A percentile compares a stretch with the other conserved stretches of the same genome.
These are phyloP conservation scores for Pseudisothecium myosuroides DNA, from an alignment of 225 moss, liverwort and hornwort genomes.

Conservation along the genomic window DNA sequence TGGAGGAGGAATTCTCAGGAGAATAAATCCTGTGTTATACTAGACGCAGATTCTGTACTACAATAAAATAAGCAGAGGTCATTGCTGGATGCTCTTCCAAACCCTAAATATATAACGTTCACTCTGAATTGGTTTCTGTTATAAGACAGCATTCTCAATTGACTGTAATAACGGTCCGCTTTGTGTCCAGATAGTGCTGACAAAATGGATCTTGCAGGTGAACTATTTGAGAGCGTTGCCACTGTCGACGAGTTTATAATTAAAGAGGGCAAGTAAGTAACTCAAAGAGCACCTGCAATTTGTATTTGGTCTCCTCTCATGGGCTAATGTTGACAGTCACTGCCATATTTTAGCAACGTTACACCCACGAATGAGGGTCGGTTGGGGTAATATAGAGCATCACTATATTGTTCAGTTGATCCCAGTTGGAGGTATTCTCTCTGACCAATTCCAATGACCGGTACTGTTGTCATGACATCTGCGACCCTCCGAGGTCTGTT, in stretches of 20 bases:
- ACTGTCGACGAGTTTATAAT: slow-evolving; percentile 32
- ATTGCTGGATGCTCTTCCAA: neutral
- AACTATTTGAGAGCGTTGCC: slow-evolving; percentile 22
- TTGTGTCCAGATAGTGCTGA: neutral
- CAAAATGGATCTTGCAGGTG: slow-evolving; percentile 13
- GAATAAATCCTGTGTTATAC: neutral
- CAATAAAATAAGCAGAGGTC: neutral
- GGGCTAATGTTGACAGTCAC: neutral
- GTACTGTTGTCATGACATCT: neutral
- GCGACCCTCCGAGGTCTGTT: neutral
- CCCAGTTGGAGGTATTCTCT: neutral
- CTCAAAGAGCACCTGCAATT: neutral
- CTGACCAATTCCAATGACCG: neutral
- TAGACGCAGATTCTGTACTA: neutral
- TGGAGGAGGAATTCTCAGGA: neutral
- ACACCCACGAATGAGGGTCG: neutral
- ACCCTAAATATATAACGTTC: neutral
- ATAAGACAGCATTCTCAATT: neutral
- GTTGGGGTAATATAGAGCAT: neutral
- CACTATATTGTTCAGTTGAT: neutral
- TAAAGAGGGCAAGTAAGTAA: slow-evolving; percentile 45
- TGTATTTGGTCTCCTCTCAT: neutral
- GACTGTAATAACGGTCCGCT: neutral
- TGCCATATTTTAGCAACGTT: neutral
- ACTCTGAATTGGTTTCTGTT: neutral